Conservation (phyloP, 2,329 filamentous ascomycete species). For the Pseudogymnoascus sp. region DNA sequence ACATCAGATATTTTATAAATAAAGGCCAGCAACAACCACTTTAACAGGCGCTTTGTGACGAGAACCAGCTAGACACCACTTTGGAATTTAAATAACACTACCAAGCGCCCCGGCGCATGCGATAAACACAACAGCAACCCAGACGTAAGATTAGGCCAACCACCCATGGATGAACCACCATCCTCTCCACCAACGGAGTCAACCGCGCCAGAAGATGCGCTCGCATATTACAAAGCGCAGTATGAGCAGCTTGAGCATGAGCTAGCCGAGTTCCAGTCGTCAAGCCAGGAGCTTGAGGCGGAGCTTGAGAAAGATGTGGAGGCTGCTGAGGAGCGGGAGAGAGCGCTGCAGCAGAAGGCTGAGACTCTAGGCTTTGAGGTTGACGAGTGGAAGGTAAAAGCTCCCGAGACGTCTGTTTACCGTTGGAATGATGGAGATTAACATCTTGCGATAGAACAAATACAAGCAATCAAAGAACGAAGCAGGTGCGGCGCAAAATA, state of each 20-base stretch:
- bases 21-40: constrained; percentile 4
- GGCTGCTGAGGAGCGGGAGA: constrained; percentile 86
- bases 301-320: constrained; percentile 96
- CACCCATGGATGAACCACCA: constrained; percentile 39
- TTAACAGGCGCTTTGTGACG: neutral
- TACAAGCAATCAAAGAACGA: constrained; percentile 92
- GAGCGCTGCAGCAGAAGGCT: constrained; percentile 75
- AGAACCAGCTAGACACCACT: neutral
- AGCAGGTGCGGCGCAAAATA: constrained; percentile 73
- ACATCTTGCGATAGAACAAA: constrained; percentile 57
- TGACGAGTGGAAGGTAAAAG: constrained; percentile 88
- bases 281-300: constrained; percentile 85
- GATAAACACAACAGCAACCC: constrained; percentile 3
- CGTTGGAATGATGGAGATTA: constrained; percentile 19
- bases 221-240: constrained; percentile 92
- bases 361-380: constrained; percentile 81
- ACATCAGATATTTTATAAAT: neutral
- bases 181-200: constrained; percentile 53
- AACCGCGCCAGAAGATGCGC: constrained; percentile 59
- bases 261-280: constrained; percentile 86
- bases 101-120: constrained; percentile 2
- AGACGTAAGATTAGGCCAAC: neutral
- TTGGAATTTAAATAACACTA: neutral
- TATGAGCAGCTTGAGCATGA: constrained; percentile 90
- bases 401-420: neutral